phyloP scores from a whole-genome alignment of 805 yeast species.

The Torulaspora indica region DNA sequence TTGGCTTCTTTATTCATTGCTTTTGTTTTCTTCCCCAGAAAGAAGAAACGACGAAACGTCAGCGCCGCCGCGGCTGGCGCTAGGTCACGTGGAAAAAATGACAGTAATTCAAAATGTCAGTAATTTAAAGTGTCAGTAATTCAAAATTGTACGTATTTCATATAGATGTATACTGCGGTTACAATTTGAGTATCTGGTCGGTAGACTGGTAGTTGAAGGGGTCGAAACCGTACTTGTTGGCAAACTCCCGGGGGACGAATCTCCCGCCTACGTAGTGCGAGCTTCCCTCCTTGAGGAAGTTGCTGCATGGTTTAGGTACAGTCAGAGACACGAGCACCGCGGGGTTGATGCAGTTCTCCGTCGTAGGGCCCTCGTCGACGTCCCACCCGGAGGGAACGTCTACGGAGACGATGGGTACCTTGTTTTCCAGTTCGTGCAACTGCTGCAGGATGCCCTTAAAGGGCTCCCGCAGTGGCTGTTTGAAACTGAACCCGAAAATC shows the following conservation, averaged over 20 bases:
- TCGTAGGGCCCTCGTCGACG: constrained; percentile 77
- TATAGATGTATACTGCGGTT: neutral
- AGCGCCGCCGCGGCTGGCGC: neutral
- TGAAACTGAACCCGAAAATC: constrained; percentile 88
- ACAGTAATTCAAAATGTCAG: too few species aligned
- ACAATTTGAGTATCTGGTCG: constrained; percentile 49
- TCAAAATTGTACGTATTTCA: neutral
- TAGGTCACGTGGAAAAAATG: neutral
- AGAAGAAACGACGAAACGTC: constrained; percentile 7
- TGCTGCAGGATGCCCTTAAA: constrained; percentile 48
- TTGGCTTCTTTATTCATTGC: constrained; percentile 1
- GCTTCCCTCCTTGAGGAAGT: constrained; percentile 40
- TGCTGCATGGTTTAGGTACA: constrained; percentile 89
- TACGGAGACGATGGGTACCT: constrained; percentile 65
- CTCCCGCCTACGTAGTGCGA: constrained; percentile 87
- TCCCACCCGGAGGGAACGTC: constrained; percentile 98
- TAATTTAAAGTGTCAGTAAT: neutral
- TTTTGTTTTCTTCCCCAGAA: constrained; percentile 3
- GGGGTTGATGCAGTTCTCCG: constrained; percentile 48
- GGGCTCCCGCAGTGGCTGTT: constrained; percentile 81
- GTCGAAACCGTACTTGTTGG: constrained; percentile 66
- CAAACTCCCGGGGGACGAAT: constrained; percentile 64
- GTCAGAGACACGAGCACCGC: constrained; percentile 73
- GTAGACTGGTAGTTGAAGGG: constrained; percentile 55
- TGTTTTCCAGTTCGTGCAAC: constrained; percentile 35